Base-by-base conservation (phyloP, 306 rosid genomes). In the Glycyrrhiza uralensis region DNA sequence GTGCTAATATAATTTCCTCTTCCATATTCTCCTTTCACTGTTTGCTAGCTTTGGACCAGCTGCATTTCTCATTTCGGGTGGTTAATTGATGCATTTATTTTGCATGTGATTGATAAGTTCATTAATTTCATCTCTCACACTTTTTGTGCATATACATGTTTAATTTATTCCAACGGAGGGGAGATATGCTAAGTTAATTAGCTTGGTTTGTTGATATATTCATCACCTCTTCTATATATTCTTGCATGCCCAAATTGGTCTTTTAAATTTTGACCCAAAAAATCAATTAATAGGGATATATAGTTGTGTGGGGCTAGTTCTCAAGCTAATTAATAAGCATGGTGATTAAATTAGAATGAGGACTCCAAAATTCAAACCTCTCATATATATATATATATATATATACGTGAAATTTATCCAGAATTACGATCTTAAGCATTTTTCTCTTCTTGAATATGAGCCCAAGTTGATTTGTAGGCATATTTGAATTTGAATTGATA, bases 1-100 rank as follows among this genome's bases (percentile, higher is more conserved):
- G 76, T 13, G n/a, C n/a, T n/a, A n/a, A n/a, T n/a, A n/a, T 59
- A 19, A 41, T 61, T 76, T 14, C 76, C 50, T 47, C 14, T 60
- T 7, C 12, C 7, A 35, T 5, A 1, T 10, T 39, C 3, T 39
- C 45, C 0, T 39, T 10, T 2, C n/a, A n/a, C 1, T 32, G 4
- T 7, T 32, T 32, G 7, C 5, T 38, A 35, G 9, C 12, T 8
- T 51, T 46, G 15, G 3, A 14, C 42, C n/a, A n/a, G n/a, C 30
- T 26, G 1, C 71, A 69, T 69, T 77, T 59, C 39, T 24, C 26
- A 12, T 32, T 54, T 51, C 46, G 2, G n/a, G n/a, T n/a, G 10
- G 24, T 51, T 51, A 29, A 1, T 14, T 45, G 15, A 15, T 45
- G 38, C 71, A n/a, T 42, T 51, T 14, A 65, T 17, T 65, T 18